A percentile compares a stretch with the other conserved stretches of the same genome.
phyloP scores from a whole-genome alignment of 495 filamentous ascomycete species.

The Tuber melanosporum region DNA sequence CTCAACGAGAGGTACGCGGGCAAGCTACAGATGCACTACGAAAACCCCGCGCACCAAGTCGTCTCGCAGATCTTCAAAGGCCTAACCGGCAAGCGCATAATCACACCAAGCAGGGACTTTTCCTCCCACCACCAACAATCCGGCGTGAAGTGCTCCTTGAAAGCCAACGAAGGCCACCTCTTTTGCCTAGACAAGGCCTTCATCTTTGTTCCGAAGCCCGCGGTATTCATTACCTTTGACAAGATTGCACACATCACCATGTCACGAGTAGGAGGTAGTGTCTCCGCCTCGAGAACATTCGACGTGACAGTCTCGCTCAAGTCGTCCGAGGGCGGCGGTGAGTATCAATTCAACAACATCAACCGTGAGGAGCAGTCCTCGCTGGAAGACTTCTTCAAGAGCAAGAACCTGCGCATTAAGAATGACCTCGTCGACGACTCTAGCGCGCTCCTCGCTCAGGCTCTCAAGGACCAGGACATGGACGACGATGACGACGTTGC shows the following conservation, averaged over 20 bases:
- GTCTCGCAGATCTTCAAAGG: constrained; percentile 92
- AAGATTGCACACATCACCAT: constrained; percentile 83
- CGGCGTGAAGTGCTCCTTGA: constrained; percentile 98
- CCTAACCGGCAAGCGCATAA: constrained; percentile 86
- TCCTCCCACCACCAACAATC: constrained; percentile 82
- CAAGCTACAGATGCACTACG: constrained; percentile 80
- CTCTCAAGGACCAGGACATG: constrained; percentile 52
- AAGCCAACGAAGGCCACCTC: constrained; percentile 93
- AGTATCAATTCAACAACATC: constrained; percentile 97
- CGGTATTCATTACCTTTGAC: constrained; percentile 91
- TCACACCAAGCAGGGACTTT: constrained; percentile 89
- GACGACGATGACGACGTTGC: constrained; percentile 79
- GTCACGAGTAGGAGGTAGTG: constrained; percentile 83
- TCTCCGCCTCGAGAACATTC: constrained; percentile 91
- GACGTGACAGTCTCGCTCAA: constrained; percentile 92
- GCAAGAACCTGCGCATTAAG: constrained; percentile 87
- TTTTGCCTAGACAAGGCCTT: constrained; percentile 98
- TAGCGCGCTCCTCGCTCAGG: constrained; percentile 31
- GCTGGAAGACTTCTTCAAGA: constrained; percentile 90
- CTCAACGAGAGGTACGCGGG: constrained; percentile 80
- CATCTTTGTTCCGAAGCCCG: constrained; percentile 98
- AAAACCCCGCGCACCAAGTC: constrained; percentile 82
- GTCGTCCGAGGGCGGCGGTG: constrained; percentile 56
- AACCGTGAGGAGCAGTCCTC: constrained; percentile 96
- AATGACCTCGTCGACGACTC: constrained; percentile 79